phyloP scores from a whole-genome alignment of 108 stramenopile species.

The Mediolabrus comicus region DNA sequence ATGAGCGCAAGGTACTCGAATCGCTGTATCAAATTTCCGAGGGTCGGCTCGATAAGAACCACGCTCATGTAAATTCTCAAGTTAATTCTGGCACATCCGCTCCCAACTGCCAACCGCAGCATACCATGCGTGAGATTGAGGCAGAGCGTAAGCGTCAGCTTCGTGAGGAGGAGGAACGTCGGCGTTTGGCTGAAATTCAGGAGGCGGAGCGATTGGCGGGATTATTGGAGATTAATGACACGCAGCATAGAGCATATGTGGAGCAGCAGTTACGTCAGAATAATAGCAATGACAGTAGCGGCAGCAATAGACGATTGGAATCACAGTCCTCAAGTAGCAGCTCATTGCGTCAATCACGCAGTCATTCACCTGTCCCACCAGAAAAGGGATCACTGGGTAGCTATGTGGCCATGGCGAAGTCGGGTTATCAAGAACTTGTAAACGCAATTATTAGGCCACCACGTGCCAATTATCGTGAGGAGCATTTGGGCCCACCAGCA shows the following conservation, averaged over 20 bases:
- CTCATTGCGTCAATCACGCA: conserved; percentile 20
- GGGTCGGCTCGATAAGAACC: conserved; percentile 33
- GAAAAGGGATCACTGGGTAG: conserved; percentile 36
- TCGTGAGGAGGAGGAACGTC: conserved; percentile 13
- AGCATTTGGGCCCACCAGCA: conserved; percentile 81
- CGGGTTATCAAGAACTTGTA: conserved; percentile 73
- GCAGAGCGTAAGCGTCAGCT: conserved; percentile 3
- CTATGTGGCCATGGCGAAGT: conserved; percentile 70
- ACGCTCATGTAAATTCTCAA: conserved; percentile 58
- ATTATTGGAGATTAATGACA: conserved; percentile 37
- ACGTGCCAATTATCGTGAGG: conserved; percentile 52
- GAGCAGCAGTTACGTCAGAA: background rate
- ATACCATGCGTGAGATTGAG: conserved; percentile 46
- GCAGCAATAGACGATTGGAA: conserved; percentile 12
- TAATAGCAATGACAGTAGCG: background rate
- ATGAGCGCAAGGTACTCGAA: conserved; percentile 42
- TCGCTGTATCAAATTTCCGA: conserved; percentile 37
- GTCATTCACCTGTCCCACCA: conserved; percentile 44
- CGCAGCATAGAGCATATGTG: conserved; percentile 25
- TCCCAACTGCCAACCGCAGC: conserved; percentile 78
- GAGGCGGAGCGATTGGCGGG: conserved; percentile 37
- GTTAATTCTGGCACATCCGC: conserved; percentile 74
- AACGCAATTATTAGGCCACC: conserved; percentile 81
- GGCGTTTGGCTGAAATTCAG: conserved; percentile 4
- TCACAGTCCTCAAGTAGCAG: conserved; percentile 7